phyloP scores from a whole-genome alignment of 176 grass and related monocot genomes.

The Musa beccarii region DNA sequence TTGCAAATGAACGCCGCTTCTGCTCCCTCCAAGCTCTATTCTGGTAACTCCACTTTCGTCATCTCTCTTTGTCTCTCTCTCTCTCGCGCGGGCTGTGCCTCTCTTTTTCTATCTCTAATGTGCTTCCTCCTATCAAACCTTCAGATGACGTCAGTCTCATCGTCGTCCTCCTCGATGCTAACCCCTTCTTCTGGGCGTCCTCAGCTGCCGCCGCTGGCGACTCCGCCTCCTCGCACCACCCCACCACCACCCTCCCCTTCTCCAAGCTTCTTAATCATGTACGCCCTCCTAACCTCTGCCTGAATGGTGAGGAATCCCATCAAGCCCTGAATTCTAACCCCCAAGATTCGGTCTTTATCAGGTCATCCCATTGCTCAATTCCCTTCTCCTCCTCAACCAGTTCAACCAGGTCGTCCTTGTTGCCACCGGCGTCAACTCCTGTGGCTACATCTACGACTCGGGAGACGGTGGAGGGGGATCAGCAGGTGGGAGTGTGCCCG shows the following conservation, averaged over 20 bases:
- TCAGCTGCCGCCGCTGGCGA: constrained; percentile 17
- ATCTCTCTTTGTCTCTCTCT: neutral
- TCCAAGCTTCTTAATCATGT: constrained; percentile 70
- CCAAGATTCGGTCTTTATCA: constrained; percentile 15
- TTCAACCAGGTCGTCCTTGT: constrained; percentile 74
- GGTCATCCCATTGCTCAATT: constrained; percentile 84
- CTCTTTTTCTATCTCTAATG: neutral
- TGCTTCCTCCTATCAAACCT: no score
- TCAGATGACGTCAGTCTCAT: constrained; percentile 83
- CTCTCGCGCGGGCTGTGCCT: neutral
- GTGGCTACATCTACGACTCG: constrained; percentile 72
- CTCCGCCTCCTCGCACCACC: neutral
- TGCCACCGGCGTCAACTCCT: constrained; percentile 57
- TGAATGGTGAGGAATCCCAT: constrained; percentile 2
- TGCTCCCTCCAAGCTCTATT: constrained; percentile 54
- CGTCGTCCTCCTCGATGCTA: constrained; percentile 67
- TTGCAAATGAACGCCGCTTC: constrained; percentile 10
- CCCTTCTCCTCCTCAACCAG: constrained; percentile 71
- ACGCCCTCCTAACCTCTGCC: neutral
- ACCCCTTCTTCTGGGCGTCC: constrained; percentile 79
- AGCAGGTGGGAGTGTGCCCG: constrained; percentile 21
- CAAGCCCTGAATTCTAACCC: neutral
- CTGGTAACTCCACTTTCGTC: constrained; percentile 26
- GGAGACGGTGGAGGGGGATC: constrained; percentile 17
- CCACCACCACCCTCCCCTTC: constrained; percentile 42